phyloP scores from a whole-genome alignment of 1,139 yeast genomes.

The Saccharomyces pastorianus region DNA sequence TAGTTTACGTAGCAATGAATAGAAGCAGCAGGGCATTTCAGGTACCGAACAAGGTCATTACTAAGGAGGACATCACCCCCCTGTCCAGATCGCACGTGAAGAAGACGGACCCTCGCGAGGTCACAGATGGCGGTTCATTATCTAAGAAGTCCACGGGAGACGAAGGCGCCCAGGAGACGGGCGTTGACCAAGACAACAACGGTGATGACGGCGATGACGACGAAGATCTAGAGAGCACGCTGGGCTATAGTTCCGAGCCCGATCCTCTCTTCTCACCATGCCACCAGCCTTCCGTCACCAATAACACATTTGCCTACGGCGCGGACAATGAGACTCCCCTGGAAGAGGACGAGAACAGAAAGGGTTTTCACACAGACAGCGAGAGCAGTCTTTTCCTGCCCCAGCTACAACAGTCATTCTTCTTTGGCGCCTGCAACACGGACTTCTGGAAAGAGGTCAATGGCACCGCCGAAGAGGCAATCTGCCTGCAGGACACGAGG shows the following conservation, averaged over 20 bases:
- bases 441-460: constrained; percentile 31
- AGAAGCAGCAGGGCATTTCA: constrained; percentile 10
- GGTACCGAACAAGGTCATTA: constrained; percentile 15
- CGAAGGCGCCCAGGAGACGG: constrained; percentile 1
- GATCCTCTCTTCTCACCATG: not conserved
- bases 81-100: constrained; percentile 5
- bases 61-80: constrained; percentile 24
- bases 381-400: not conserved
- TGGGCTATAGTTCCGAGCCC: constrained; percentile 4
- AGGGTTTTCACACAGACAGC: not conserved
- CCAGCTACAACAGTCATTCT: not conserved
- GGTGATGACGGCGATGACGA: not conserved
- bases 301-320: not conserved
- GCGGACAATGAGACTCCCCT: not conserved
- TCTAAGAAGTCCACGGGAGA: not conserved
- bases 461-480: constrained; percentile 16
- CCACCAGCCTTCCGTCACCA: constrained; percentile 6
- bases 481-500: constrained; percentile 8
- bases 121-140: not conserved
- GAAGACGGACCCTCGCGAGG: not conserved
- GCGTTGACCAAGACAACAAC: too few relatives aligned
- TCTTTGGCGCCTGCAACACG: constrained; percentile 8
- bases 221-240: constrained; percentile 6
- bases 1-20: not conserved
- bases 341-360: not conserved